Evolutionary conservation across 1,139 yeast genomes (phyloP).

Genomic region (Debaryomyces singareniensis): DNA sequence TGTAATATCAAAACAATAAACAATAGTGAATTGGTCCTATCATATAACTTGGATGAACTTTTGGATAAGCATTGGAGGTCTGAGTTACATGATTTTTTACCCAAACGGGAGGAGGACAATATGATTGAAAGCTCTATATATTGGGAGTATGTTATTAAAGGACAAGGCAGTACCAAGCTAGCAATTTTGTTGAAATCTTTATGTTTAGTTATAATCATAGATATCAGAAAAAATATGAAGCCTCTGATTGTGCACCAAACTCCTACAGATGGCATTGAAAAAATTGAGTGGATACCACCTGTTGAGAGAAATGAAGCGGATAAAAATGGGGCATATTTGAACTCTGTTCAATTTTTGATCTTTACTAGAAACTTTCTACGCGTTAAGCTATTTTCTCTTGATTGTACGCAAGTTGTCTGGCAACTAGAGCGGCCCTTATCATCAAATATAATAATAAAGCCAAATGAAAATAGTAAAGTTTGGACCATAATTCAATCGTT

Average conservation of each 20-base stretch:
- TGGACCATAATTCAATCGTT: conserved; percentile 24
- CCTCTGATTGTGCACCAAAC: conserved; percentile 28
- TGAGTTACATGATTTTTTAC: too few relatives aligned
- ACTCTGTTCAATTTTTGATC: conserved; percentile 28
- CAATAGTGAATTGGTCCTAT: too few relatives aligned
- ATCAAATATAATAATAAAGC: conserved; percentile 12
- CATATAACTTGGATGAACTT: too few relatives aligned
- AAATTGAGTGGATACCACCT: conserved; percentile 32
- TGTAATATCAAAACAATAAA: too few relatives aligned
- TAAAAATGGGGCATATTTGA: conserved; percentile 23
- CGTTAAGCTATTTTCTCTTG: conserved; percentile 32
- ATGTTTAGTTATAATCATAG: conserved; percentile 19
- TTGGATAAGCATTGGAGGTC: too few relatives aligned
- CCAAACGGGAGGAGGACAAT: too few relatives aligned
- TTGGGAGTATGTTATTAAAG: conserved; percentile 23
- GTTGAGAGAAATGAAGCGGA: conserved; percentile 6
- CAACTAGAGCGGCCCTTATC: conserved; percentile 26
- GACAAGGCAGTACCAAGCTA: conserved; percentile 15
- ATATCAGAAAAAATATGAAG: conserved; percentile 13
- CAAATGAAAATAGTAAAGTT: conserved; percentile 11
- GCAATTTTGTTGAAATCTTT: conserved; percentile 19
- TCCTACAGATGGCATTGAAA: conserved; percentile 22
- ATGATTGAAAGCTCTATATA: too few relatives aligned
- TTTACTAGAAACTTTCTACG: conserved; percentile 23
- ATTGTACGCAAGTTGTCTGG: conserved; percentile 28